These are phyloP conservation scores for Patellaria atrata DNA, from an alignment of 495 filamentous ascomycete species.

Conservation along the genomic window DNA sequence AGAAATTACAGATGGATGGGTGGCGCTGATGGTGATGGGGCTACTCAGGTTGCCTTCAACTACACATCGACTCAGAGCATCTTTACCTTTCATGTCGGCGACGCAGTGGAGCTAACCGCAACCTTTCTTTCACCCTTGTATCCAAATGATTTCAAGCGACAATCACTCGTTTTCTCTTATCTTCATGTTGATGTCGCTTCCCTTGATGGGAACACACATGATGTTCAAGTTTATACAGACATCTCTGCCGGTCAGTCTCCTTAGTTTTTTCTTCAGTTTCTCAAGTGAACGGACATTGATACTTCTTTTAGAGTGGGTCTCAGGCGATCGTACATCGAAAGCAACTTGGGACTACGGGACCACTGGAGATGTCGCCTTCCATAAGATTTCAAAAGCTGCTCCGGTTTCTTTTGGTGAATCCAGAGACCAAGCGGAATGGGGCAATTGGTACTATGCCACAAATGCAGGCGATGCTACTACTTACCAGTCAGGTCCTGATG, in stretches of 20 bases:
- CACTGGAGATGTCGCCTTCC: slow-evolving; percentile 33
- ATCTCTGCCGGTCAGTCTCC: slow-evolving; percentile 42
- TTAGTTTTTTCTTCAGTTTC: slow-evolving; percentile 9
- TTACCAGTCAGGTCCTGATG: slow-evolving; percentile 36
- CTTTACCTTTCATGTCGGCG: slow-evolving; percentile 39
- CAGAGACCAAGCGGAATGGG: slow-evolving; percentile 71
- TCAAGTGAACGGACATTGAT: slow-evolving; percentile 1
- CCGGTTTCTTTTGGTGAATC: slow-evolving; percentile 59
- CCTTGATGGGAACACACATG: slow-evolving; percentile 36
- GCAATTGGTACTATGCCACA: slow-evolving; percentile 48
- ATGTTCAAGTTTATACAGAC: slow-evolving; percentile 46
- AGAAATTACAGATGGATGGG: slow-evolving; percentile 45
- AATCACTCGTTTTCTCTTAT: slow-evolving; percentile 43
- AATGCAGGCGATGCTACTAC: slow-evolving; percentile 31
- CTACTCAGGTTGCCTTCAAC: slow-evolving; percentile 37
- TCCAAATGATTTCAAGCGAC: slow-evolving; percentile 40
- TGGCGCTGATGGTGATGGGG: slow-evolving; percentile 25
- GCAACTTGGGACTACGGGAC: slow-evolving; percentile 42
- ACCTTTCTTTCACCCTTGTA: slow-evolving; percentile 45
- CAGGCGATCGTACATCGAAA: slow-evolving; percentile 35
- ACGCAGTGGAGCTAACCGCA: slow-evolving; percentile 36
- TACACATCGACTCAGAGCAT: slow-evolving; percentile 46
- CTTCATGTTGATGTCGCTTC: slow-evolving; percentile 38
- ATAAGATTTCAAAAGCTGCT: slow-evolving; percentile 44
- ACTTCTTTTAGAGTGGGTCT: slow-evolving; percentile 38